A percentile compares a stretch with the other conserved stretches of the same genome.
Conservation (phyloP, 805 yeast genomes). For the Wickerhamiella azyma region DNA sequence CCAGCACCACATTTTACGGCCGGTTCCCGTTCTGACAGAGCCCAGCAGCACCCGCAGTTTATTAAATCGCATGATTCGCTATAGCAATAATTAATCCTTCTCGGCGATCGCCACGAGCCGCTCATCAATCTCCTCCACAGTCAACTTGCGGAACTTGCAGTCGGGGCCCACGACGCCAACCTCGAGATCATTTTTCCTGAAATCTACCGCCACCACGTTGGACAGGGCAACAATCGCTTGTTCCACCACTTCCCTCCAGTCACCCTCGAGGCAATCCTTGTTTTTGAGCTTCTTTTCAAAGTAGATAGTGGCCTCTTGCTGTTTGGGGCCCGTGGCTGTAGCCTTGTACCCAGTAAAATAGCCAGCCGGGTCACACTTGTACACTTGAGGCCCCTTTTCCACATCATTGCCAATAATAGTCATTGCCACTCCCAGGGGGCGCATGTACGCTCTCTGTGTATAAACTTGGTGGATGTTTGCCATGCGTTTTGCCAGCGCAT, state of each 20-base stretch:
- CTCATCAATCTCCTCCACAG: conserved; percentile 85
- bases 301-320: conserved; percentile 83
- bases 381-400: conserved; percentile 76
- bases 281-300: conserved; percentile 83
- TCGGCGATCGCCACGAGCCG: conserved; percentile 90
- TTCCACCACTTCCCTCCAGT: conserved; percentile 82
- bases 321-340: conserved; percentile 91
- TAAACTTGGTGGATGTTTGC: conserved; percentile 91
- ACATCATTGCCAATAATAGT: conserved; percentile 83
- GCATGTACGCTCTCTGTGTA: conserved; percentile 96
- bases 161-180: conserved; percentile 71
- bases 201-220: conserved; percentile 80
- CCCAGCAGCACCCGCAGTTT: no score
- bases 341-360: conserved; percentile 85
- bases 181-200: conserved; percentile 85
- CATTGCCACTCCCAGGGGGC: conserved; percentile 90
- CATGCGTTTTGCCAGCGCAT: conserved; percentile 82
- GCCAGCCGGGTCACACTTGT: conserved; percentile 96
- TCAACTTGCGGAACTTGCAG: conserved; percentile 52
- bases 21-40: no score
- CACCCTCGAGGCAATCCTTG: conserved; percentile 55
- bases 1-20: no score
- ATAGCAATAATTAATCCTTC: conserved; percentile 46
- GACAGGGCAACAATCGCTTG: conserved; percentile 77
- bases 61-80: no score